phyloP scores from a whole-genome alignment of 73 alveolate species.

The Vitrella brassicaformis region DNA sequence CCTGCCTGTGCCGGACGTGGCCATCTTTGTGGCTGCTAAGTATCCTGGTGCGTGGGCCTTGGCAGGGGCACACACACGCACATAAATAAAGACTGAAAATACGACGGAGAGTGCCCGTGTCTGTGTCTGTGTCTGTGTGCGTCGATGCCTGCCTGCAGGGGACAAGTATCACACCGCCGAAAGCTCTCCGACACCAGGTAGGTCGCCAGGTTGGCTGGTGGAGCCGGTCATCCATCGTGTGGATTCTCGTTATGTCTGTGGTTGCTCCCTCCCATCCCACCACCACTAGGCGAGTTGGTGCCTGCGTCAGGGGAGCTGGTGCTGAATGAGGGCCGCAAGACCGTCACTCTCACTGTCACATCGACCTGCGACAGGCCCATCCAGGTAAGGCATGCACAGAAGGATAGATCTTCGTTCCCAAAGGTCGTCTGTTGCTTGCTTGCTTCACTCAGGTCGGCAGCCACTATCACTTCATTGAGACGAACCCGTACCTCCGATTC shows the following conservation, averaged over 20 bases:
- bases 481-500: conserved; percentile 9
- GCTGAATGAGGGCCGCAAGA: conserved; percentile 18
- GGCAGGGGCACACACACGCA: conserved; percentile 3
- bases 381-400: conserved; percentile 1
- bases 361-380: conserved; percentile 35
- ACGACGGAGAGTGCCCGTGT: no score
- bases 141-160: no score
- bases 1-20: conserved; percentile 26
- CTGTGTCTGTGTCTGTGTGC: no score
- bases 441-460: conserved; percentile 34
- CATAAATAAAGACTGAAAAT: neutral
- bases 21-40: conserved; percentile 3
- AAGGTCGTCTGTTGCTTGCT: no score
- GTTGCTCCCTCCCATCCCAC: neutral
- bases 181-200: no score
- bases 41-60: conserved; percentile 8
- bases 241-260: no score
- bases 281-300: neutral
- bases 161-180: no score
- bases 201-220: no score
- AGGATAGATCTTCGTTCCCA: no score
- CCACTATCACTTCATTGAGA: conserved; percentile 30
- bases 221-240: no score
- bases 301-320: conserved; percentile 8
- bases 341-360: conserved; percentile 16